Conservation (phyloP, 352 stramenopile genomes). For the Globisporangium radiosum region DNA sequence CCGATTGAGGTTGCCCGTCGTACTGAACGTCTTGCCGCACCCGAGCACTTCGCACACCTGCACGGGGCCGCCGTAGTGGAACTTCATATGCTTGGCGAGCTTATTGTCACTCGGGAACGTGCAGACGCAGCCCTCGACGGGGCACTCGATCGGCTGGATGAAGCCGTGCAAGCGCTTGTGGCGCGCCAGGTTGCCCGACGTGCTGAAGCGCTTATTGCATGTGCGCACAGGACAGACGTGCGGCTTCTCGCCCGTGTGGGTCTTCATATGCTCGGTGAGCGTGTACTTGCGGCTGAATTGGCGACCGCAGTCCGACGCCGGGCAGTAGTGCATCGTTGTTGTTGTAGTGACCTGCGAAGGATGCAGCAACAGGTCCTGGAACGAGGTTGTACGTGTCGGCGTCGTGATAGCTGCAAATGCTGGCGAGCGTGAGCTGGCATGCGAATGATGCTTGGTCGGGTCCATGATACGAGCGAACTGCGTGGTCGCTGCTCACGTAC, state of each 20-base stretch:
- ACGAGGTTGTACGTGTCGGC: slow-evolving; percentile 3
- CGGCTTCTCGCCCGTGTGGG: slow-evolving; percentile 48
- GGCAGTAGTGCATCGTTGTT: slow-evolving; percentile 15
- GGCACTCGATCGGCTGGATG: slow-evolving; percentile 31
- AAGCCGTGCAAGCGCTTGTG: slow-evolving; percentile 45
- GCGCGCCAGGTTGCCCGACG: slow-evolving; percentile 41
- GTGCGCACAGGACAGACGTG: slow-evolving; percentile 36
- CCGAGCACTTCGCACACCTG: slow-evolving; percentile 31
- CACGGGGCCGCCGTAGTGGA: slow-evolving; percentile 30
- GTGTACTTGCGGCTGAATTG: slow-evolving; percentile 50
- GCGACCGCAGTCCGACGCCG: slow-evolving; percentile 18
- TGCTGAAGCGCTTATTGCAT: slow-evolving; percentile 47
- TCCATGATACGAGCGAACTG: not conserved
- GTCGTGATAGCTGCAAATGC: not conserved
- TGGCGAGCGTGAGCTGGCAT: not conserved
- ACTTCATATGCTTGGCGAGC: slow-evolving; percentile 45
- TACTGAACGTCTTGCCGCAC: slow-evolving; percentile 46
- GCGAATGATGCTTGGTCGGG: no score
- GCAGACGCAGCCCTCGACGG: slow-evolving; percentile 26
- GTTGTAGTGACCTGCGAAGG: slow-evolving; percentile 19
- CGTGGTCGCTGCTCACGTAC: not conserved
- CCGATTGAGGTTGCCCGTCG: slow-evolving; percentile 40
- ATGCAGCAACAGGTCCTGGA: slow-evolving; percentile 44
- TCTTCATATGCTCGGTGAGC: slow-evolving; percentile 48
- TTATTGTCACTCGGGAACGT: slow-evolving; percentile 38